Conservation (phyloP, 306 rosid species). For the Oemleria cerasiformis region DNA sequence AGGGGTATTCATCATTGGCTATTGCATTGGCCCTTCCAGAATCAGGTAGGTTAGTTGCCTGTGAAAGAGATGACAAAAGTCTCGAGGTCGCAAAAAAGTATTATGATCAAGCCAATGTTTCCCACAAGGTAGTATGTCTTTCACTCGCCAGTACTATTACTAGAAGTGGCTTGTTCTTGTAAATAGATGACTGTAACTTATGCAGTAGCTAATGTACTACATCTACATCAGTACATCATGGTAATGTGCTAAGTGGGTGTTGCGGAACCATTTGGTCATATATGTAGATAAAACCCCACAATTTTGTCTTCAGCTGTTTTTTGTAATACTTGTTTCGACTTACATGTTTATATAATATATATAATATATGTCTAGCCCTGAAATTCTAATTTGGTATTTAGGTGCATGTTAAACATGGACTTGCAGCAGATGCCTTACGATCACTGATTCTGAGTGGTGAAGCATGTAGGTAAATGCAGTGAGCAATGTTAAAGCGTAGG, state of each 20-base stretch:
- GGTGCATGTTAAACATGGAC: slow-evolving; percentile 80
- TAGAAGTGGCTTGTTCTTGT: not conserved
- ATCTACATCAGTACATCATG: not conserved
- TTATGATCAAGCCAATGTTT: slow-evolving; percentile 73
- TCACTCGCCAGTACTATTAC: slow-evolving; percentile 4
- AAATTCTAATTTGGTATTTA: slow-evolving; percentile 26
- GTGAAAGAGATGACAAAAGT: slow-evolving; percentile 76
- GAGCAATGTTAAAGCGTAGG: slow-evolving; percentile 16
- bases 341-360: not conserved
- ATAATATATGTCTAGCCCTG: not conserved
- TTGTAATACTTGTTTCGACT: slow-evolving; percentile 1
- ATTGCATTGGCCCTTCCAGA: slow-evolving; percentile 84
- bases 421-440: slow-evolving; percentile 66
- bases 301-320: slow-evolving; percentile 2
- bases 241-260: not conserved
- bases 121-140: slow-evolving; percentile 63
- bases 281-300: not conserved
- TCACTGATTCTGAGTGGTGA: slow-evolving; percentile 72
- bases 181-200: not conserved
- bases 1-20: slow-evolving; percentile 97
- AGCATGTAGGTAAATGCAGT: slow-evolving; percentile 58
- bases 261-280: not conserved
- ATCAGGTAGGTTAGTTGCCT: slow-evolving; percentile 80
- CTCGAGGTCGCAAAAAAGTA: slow-evolving; percentile 86
- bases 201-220: not conserved